Evolutionary conservation across 176 grass and related monocot genomes (phyloP), one percentile per base, ranked within the genome.

Genomic region (Cocos nucifera): DNA sequence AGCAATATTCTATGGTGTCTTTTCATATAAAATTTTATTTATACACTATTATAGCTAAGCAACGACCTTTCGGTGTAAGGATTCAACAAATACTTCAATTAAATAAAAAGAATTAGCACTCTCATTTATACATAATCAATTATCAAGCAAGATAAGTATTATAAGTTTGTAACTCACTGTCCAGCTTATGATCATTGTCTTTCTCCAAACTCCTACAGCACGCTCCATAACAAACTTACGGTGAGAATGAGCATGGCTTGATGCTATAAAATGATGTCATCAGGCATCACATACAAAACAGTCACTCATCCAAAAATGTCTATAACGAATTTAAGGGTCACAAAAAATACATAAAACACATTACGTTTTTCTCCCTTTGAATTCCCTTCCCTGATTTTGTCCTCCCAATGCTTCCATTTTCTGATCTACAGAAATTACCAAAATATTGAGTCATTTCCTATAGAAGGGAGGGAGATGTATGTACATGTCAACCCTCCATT

Each of bases 401-500:
- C 26, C 59, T 72, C 69, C 69, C 69, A 62, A 5, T 54, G 23
- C 26, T 62, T 62, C 69, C 69, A 62, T 54, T 62, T 28, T 32
- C 49, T 61, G 25, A 72, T 72, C 69, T 72, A 39, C n/a, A 72
- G 53, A 61, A 61, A 9, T 44, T 12, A 44, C 35, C 35, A 44
- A 44, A 44, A 3, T 14, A 44, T 44, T 0, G 35, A 44, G 9
- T 44, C 10, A 44, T 2, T 44, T 44, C 35, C 9, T 44, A 44
- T 44, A 44, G 35, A 10, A 44, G 12, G 10, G 10, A 44, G 14
- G 35, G 35, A 44, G 8, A 44, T 44, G 35, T 44, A 44, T 44
- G 35, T 44, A 10, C 35, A 14, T 44, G 35, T 44, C 35, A 14
- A 44, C 8, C 35, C 35, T 14, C 35, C 35, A 44, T 14, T 86